Evolutionary conservation across 257 asterid genomes (phyloP).

Genomic region (Misopates orontium): DNA sequence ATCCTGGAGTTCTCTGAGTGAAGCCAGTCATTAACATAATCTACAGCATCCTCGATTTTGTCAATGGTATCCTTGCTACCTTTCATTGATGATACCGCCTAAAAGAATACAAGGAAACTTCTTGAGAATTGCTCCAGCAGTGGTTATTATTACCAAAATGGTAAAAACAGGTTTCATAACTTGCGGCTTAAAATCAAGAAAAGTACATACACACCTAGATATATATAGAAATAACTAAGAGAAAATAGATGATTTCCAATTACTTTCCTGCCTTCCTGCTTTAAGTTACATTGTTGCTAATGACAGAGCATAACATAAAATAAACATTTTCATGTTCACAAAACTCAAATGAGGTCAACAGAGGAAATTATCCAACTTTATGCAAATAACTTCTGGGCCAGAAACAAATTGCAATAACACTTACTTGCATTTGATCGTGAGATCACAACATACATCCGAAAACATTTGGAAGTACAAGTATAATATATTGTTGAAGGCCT

Average conservation of each 20-base stretch:
- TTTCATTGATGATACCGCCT: constrained; percentile 74
- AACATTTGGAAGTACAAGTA: constrained; percentile 5
- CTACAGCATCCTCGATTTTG: constrained; percentile 72
- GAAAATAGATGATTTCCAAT: too few species aligned
- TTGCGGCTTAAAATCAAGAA: neutral
- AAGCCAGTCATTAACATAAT: constrained; percentile 51
- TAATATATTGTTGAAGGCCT: neutral
- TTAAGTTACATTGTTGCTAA: too few species aligned
- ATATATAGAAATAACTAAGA: too few species aligned
- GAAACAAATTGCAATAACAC: neutral
- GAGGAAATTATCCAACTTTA: too few species aligned
- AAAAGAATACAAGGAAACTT: constrained; percentile 7
- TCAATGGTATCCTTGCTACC: constrained; percentile 48
- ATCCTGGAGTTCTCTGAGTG: constrained; percentile 38
- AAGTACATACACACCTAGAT: too few species aligned
- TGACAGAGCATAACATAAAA: too few species aligned
- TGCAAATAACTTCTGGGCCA: too few species aligned
- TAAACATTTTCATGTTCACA: neutral
- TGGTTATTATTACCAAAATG: too few species aligned
- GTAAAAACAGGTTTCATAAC: too few species aligned
- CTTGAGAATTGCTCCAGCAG: neutral
- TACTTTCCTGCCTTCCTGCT: too few species aligned
- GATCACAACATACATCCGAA: neutral
- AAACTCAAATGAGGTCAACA: neutral
- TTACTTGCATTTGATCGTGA: neutral